Evolutionary conservation across 1,284 basidiomycete genomes (phyloP), one percentile per base, ranked within the genome.

Genomic region (Cutaneotrichosporon daszewskae): DNA sequence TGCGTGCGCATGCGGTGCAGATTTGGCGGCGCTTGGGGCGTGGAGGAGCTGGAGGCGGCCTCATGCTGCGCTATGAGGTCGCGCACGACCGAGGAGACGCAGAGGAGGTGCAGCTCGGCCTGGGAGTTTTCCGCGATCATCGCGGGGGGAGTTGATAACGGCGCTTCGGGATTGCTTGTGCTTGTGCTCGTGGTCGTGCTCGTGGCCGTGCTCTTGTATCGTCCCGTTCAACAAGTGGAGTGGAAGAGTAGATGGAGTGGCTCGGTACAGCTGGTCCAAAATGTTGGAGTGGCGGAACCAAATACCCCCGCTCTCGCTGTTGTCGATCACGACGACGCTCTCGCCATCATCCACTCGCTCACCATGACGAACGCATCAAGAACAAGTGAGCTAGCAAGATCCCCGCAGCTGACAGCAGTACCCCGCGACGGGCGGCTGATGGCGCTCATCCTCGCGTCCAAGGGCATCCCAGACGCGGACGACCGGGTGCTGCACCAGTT

Each of bases 401-500:
- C 3, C n/a, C 4, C 3, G 20, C 9, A 24, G 40, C 43, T 48
- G 33, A 48, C 31, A 26, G 16, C 44, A 70, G 69, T 53, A 7
- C 94, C 94, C 11, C 80, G 88, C 26, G 91, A 92, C 51, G 92
- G 90, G 10, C 80, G 92, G 23, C 79, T 92, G 23, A 90, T 97
- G 39, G 89, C 94, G 0, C 79, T 98, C 26, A 80, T 98, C 25
- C 79, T 97, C 20, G 87, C 92, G 3, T 86, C 89, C 0, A 90
- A 89, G n/a, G 91, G 94, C 4, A 84, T 97, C 0, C 83, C 90
- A 52, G 92, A 97, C 71, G 83, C 86, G 6, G 91, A 97, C 58
- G 91, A 92, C 6, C 84, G 84, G 3, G 94, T 97, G 3, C 78
- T 98, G 2, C 85, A 94, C 58, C 92, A 96, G 66, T 79, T 98